Percentiles rank a stretch among this genome's conserved stretches.
Evolutionary conservation across 768 basidiomycete genomes (phyloP).

Genomic region (Hericium alpestre): DNA sequence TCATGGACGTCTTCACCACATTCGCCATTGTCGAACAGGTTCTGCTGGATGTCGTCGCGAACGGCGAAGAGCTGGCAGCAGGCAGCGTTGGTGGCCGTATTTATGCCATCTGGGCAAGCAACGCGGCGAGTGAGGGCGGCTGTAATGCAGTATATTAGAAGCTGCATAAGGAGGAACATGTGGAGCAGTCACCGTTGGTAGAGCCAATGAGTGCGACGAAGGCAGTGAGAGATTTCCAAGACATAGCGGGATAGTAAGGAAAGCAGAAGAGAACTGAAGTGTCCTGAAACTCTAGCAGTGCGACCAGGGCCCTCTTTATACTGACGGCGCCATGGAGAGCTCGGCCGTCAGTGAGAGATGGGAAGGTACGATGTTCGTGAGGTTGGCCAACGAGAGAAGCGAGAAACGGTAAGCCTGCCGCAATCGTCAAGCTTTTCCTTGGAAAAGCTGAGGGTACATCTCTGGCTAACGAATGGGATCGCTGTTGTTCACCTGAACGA

Average conservation of each 20-base stretch:
- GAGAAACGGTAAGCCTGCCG: too few species aligned
- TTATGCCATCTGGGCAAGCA: conserved; percentile 21
- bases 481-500: too few species aligned
- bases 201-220: conserved; percentile 7
- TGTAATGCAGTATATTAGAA: background rate
- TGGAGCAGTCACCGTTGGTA: conserved; percentile 10
- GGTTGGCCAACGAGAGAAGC: too few species aligned
- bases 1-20: conserved; percentile 23
- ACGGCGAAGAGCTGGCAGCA: conserved; percentile 24
- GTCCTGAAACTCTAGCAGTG: background rate
- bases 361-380: too few species aligned
- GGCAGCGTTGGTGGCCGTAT: conserved; percentile 19
- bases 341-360: background rate
- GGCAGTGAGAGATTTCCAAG: conserved; percentile 13
- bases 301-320: background rate
- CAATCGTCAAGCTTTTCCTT: too few species aligned
- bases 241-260: conserved; percentile 10
- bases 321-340: background rate
- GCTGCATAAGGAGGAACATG: background rate
- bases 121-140: conserved; percentile 16
- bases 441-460: too few species aligned
- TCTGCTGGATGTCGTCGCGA: conserved; percentile 20
- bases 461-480: too few species aligned
- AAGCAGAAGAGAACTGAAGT: background rate
- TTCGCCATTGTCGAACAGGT: conserved; percentile 19